phyloP scores from a whole-genome alignment of 1,139 yeast genomes.

The Insectozyma bohioensis region DNA sequence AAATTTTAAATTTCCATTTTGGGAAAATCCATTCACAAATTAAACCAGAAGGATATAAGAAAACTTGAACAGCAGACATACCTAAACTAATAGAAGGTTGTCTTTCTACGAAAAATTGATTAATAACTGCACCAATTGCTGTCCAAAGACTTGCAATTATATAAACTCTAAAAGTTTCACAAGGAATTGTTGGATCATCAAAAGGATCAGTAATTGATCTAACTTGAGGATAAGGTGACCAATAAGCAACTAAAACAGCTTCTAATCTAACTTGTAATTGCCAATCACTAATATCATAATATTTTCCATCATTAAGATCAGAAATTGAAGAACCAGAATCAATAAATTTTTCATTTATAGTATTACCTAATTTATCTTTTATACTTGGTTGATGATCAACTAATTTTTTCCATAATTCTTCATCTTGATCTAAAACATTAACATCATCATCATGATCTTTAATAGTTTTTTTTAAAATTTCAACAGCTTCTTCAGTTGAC shows the following conservation, averaged over 20 bases:
- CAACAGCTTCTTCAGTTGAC: conserved; percentile 21
- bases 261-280: conserved; percentile 33
- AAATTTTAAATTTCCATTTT: conserved; percentile 14
- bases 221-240: conserved; percentile 67
- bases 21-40: conserved; percentile 24
- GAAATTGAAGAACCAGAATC: conserved; percentile 21
- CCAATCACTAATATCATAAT: conserved; percentile 19
- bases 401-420: conserved; percentile 6
- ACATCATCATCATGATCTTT: conserved; percentile 21
- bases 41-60: conserved; percentile 25
- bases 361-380: conserved; percentile 12
- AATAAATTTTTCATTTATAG: conserved; percentile 33
- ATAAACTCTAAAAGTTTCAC: conserved; percentile 60
- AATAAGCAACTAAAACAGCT: conserved; percentile 50
- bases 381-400: conserved; percentile 1
- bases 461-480: conserved; percentile 18
- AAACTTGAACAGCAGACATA: conserved; percentile 32
- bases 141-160: conserved; percentile 52
- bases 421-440: conserved; percentile 13
- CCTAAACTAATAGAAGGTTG: conserved; percentile 48
- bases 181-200: conserved; percentile 50
- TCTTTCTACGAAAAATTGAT: conserved; percentile 59
- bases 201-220: conserved; percentile 55
- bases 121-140: conserved; percentile 53
- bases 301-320: conserved; percentile 32